Evolutionary conservation across 2,329 filamentous ascomycete species (phyloP).

Genomic region (Phoma sp.): DNA sequence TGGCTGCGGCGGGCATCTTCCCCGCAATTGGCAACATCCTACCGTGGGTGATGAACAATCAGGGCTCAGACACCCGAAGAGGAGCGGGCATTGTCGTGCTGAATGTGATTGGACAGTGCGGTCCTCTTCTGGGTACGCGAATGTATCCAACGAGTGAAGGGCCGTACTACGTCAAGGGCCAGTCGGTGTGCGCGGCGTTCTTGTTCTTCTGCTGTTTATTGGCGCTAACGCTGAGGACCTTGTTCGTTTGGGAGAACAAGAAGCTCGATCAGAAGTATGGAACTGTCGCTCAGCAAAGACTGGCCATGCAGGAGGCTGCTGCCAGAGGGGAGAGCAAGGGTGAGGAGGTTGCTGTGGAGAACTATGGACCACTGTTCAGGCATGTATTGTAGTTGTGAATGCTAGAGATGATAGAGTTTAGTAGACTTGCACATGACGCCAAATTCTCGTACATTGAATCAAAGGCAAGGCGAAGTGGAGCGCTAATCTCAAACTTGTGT

Average conservation of each 20-base stretch:
- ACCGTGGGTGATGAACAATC: slow-evolving; percentile 73
- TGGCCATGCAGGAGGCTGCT: slow-evolving; percentile 26
- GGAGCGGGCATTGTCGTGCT: slow-evolving; percentile 71
- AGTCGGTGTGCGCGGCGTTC: slow-evolving; percentile 46
- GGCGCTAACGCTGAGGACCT: slow-evolving; percentile 34
- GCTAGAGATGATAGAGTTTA: background rate
- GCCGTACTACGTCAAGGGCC: slow-evolving; percentile 45
- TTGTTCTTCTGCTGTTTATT: slow-evolving; percentile 47
- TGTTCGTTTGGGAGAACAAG: slow-evolving; percentile 47
- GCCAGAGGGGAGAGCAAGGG: slow-evolving; percentile 19
- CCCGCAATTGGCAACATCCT: slow-evolving; percentile 73
- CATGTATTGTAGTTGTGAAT: slow-evolving; percentile 36
- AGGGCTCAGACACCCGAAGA: slow-evolving; percentile 71
- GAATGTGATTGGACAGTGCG: slow-evolving; percentile 67
- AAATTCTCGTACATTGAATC: no score
- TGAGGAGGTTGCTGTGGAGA: slow-evolving; percentile 35
- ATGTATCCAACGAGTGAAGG: slow-evolving; percentile 42
- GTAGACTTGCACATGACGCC: no score
- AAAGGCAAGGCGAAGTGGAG: no score
- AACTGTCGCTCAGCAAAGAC: slow-evolving; percentile 36
- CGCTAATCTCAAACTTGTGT: no score
- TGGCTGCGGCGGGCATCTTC: slow-evolving; percentile 68
- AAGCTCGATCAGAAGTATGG: slow-evolving; percentile 44
- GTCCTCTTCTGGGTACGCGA: slow-evolving; percentile 45
- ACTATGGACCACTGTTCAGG: slow-evolving; percentile 43